These are phyloP conservation scores for Quercus tomentella DNA, from an alignment of 331 rosid genomes.

Conservation along the genomic window DNA sequence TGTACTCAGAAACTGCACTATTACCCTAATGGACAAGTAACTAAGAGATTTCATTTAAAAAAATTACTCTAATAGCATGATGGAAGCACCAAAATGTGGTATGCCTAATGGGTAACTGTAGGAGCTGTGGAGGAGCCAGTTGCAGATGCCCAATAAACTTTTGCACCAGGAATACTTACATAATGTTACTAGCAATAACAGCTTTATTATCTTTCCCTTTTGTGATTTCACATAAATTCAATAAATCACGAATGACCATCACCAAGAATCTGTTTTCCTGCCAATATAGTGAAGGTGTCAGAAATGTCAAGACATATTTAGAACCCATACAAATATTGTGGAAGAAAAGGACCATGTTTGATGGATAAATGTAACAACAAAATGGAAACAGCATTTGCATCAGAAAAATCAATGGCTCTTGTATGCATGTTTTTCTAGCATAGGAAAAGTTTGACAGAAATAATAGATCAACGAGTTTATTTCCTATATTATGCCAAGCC, in stretches of 20 bases:
- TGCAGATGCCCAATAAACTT: background rate
- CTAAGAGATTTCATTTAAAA: background rate
- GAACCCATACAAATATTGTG: background rate
- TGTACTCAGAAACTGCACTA: background rate
- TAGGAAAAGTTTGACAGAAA: background rate
- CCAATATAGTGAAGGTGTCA: conserved; percentile 22
- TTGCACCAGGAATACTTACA: conserved; percentile 43
- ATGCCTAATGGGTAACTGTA: background rate
- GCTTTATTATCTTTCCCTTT: conserved; percentile 99
- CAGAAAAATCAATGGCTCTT: background rate
- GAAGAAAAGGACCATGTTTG: background rate
- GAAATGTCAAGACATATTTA: conserved; percentile 7
- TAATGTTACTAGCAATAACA: conserved; percentile 96
- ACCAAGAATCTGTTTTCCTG: conserved; percentile 99
- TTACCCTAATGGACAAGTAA: background rate
- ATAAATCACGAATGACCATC: conserved; percentile 96
- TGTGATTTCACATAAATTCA: conserved; percentile 90
- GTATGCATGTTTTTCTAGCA: background rate
- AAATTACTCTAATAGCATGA: background rate
- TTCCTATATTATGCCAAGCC: background rate
- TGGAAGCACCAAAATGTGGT: background rate
- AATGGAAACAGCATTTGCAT: background rate
- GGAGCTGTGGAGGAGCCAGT: no score
- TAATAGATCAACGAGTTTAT: background rate
- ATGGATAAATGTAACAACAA: background rate